Evolutionary conservation across 208 protist genomes (phyloP), one percentile per base, ranked within the genome.

Genomic region (Acanthamoeba lenticulata): DNA sequence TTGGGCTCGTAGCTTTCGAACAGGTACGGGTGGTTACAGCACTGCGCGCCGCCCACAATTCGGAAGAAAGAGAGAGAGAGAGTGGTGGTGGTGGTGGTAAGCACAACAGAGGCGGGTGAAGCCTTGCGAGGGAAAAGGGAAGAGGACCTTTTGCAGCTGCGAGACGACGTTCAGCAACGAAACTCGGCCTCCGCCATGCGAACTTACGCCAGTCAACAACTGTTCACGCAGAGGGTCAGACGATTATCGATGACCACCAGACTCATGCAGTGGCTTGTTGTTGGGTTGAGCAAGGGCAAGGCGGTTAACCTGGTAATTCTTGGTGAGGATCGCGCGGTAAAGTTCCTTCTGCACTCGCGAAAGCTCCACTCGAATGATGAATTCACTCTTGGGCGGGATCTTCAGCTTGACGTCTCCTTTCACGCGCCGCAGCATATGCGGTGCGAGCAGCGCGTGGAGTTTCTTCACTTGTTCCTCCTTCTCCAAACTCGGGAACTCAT

Each of bases 21-120:
- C 5, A 98, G 94, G 81, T 97, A 98, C 13, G 98, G 98, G 95
- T 99, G 98, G 93, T 99, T 99, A 77, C 97, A 99, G 49, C 95
- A 95, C 95, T 99, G 29, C 47, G 15, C 47, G 47, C n/a, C n/a
- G n/a, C n/a, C n/a, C n/a, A n/a, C 47, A 52, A 29, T 69, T 9
- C 9, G 60, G 29, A 38, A 17, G 29, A 62, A 27, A 7, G 60
- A 32, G 9, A 34, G 27, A 24, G 49, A 57, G 49, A 24, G 13
- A 24, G 49, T 0, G 47, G 47, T 24, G 45, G 27, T 32, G 17
- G 57, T 34, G 24, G 9, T 9, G 27, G 15, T 11, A 65, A 44
- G 15, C 7, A 44, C 9, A n/a, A 72, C 32, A 77, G 21, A 5
- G 9, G n/a, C n/a, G 27, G 5, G 3, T 15, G 38, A 17, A 44